phyloP scores from a whole-genome alignment of 768 basidiomycete genomes.

The Pisolithus orientalis region DNA sequence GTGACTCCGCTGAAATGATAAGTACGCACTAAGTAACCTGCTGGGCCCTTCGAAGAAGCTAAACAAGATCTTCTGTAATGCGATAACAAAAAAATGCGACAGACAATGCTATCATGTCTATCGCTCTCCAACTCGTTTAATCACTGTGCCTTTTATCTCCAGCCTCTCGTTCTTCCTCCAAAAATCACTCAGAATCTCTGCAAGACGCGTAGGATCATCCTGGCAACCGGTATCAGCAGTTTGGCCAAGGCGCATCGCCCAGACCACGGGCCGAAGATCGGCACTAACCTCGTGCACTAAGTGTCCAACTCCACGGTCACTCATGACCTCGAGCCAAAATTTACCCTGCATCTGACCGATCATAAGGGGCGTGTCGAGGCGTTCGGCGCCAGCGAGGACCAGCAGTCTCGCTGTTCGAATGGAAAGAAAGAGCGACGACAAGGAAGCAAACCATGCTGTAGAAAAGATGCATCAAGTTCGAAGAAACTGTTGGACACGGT shows the following conservation, averaged over 20 bases:
- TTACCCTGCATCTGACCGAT: constrained; percentile 97
- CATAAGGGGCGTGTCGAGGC: constrained; percentile 90
- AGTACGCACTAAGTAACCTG: too few species aligned
- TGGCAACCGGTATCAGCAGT: constrained; percentile 24
- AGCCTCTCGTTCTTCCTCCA: constrained; percentile 83
- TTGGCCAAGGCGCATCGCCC: neutral
- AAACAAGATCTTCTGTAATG: too few species aligned
- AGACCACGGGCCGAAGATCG: neutral
- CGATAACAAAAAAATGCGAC: neutral
- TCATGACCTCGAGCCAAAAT: constrained; percentile 86
- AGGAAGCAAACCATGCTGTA: constrained; percentile 84
- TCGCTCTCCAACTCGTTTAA: constrained; percentile 51
- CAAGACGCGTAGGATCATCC: constrained; percentile 82
- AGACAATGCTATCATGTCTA: constrained; percentile 9
- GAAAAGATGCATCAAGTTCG: neutral
- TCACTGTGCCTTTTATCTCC: constrained; percentile 43
- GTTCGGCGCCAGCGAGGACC: constrained; percentile 87
- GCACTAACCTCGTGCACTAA: constrained; percentile 83
- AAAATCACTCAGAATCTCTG: constrained; percentile 80
- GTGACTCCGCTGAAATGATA: too few species aligned
- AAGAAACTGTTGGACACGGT: too few species aligned
- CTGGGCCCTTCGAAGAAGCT: too few species aligned
- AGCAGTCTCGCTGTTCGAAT: constrained; percentile 79
- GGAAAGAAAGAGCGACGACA: constrained; percentile 75
- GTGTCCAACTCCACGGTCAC: constrained; percentile 71